Percentiles rank a stretch among this genome's conserved stretches.
Conservation (phyloP, 768 basidiomycete genomes). For the Wakefieldia striispora region DNA sequence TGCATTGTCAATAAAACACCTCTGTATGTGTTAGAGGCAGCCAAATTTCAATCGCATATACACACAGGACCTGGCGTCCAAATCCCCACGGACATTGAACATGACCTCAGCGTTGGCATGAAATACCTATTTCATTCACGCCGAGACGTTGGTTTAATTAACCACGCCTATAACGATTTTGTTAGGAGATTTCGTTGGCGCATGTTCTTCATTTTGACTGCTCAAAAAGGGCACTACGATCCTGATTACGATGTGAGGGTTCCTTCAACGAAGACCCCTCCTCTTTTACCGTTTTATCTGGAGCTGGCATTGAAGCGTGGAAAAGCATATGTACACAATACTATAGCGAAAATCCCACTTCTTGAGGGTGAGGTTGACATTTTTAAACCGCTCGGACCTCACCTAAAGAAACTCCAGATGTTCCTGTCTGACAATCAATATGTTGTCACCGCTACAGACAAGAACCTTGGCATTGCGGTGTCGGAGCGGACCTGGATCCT, state of each 20-base stretch:
- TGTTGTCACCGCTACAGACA: background rate
- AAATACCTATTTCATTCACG: slow-evolving; percentile 8
- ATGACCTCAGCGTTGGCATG: background rate
- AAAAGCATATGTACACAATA: background rate
- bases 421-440: background rate
- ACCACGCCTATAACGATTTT: slow-evolving; percentile 4
- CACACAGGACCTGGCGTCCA: no score
- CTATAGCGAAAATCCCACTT: background rate
- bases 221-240: no score
- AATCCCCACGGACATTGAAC: background rate
- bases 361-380: background rate
- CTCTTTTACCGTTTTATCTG: slow-evolving; percentile 1
- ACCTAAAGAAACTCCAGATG: rapidly evolving
- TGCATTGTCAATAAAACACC: no score
- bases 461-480: slow-evolving; percentile 4
- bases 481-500: slow-evolving; percentile 3
- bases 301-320: background rate
- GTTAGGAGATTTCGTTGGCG: slow-evolving; percentile 4
- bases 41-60: no score
- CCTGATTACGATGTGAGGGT: slow-evolving; percentile 8
- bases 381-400: slow-evolving; percentile 7
- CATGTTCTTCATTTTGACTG: no score
- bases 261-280: background rate
- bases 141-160: background rate
- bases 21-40: no score